Percentiles rank a stretch among this genome's conserved stretches.
Conservation (phyloP, 73 alveolate genomes). For the Urostyla sp. region DNA sequence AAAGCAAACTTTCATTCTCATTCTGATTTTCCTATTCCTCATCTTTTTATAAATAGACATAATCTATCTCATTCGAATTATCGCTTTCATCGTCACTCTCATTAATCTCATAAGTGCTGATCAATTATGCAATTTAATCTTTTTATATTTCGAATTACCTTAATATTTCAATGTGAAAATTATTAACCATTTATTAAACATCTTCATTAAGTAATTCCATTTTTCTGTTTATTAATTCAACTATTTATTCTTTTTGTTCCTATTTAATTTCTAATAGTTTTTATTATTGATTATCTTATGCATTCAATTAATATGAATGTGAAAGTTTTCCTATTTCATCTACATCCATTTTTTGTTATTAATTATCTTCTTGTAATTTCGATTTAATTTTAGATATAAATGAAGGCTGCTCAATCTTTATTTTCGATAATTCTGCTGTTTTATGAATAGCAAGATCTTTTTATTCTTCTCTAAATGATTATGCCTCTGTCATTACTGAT, state of each 20-base stretch:
- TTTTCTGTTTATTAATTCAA: slow-evolving; percentile 3
- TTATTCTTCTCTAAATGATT: not conserved
- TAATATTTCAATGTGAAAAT: slow-evolving; percentile 62
- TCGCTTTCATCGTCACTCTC: slow-evolving; percentile 11
- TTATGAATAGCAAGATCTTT: not conserved
- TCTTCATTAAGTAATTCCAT: slow-evolving; percentile 18
- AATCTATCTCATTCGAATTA: slow-evolving; percentile 4
- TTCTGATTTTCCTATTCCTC: not conserved
- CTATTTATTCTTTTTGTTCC: slow-evolving; percentile 18
- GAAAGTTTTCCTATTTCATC: not conserved
- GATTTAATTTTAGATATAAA: not conserved
- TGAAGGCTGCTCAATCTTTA: not conserved
- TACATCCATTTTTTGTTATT: not conserved
- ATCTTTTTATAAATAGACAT: not conserved
- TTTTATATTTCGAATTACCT: slow-evolving; percentile 61
- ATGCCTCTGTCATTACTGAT: not conserved
- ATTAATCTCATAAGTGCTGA: slow-evolving; percentile 1
- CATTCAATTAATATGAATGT: not conserved
- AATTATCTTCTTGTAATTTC: slow-evolving; percentile 1
- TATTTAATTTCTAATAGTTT: not conserved
- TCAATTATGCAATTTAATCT: slow-evolving; percentile 28
- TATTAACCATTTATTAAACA: slow-evolving; percentile 35
- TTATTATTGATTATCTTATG: not conserved
- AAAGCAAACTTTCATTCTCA: not conserved
- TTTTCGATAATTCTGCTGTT: no score